A percentile compares a stretch with the other conserved stretches of the same genome.
These are phyloP conservation scores for Delonix regia DNA, from an alignment of 306 rosid species.

Conservation along the genomic window DNA sequence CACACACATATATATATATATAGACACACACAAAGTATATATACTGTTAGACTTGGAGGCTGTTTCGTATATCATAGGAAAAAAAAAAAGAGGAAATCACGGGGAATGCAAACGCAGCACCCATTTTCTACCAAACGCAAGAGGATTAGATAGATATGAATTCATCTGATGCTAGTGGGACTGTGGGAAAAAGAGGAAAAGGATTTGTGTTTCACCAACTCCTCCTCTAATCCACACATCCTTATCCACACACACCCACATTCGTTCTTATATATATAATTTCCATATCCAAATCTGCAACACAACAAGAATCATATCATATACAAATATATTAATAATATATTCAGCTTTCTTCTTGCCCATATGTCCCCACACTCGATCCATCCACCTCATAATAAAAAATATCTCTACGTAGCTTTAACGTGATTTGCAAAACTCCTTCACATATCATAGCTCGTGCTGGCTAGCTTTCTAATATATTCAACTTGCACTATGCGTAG, in stretches of 20 bases:
- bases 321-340: neutral
- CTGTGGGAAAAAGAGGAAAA: constrained; percentile 34
- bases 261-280: too few relatives aligned
- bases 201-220: constrained; percentile 85
- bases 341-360: constrained; percentile 20
- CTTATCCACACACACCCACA: constrained; percentile 63
- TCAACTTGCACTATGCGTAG: constrained; percentile 64
- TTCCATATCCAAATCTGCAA: constrained; percentile 12
- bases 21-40: too few relatives aligned
- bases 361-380: constrained; percentile 44
- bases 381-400: neutral
- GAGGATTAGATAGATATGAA: neutral
- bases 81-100: neutral
- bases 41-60: too few relatives aligned
- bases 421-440: constrained; percentile 41
- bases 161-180: constrained; percentile 42
- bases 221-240: constrained; percentile 47
- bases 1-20: too few relatives aligned
- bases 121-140: constrained; percentile 57
- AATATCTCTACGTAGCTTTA: constrained; percentile 15
- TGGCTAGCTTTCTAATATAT: too few relatives aligned
- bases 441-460: constrained; percentile 36
- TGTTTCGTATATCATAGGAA: too few relatives aligned
- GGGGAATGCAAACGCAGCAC: constrained; percentile 32
- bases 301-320: constrained; percentile 39